Percentiles rank a stretch among this genome's conserved stretches.
Evolutionary conservation across 2,329 filamentous ascomycete species (phyloP).

Genomic region (Cytospora piceae): DNA sequence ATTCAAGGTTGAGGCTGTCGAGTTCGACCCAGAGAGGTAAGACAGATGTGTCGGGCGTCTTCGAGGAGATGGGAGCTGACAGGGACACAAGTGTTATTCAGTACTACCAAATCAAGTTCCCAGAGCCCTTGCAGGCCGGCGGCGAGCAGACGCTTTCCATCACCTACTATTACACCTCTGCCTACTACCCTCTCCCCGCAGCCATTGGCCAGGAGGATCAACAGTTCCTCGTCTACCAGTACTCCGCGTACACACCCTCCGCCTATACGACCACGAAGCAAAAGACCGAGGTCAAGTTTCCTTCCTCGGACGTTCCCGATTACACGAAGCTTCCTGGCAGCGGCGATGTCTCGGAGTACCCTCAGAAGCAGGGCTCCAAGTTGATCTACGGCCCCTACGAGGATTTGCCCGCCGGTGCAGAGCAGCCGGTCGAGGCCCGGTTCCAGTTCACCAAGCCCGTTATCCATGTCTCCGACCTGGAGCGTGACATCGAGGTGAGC

Average conservation of each 20-base stretch:
- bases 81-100: conserved; percentile 63
- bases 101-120: conserved; percentile 84
- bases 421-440: conserved; percentile 74
- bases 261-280: conserved; percentile 88
- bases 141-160: conserved; percentile 86
- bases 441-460: conserved; percentile 97
- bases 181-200: conserved; percentile 80
- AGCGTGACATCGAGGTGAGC: conserved; percentile 92
- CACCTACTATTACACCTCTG: conserved; percentile 77
- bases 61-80: background rate
- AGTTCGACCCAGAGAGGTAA: conserved; percentile 64
- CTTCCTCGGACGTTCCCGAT: conserved; percentile 77
- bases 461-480: conserved; percentile 75
- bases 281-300: conserved; percentile 95
- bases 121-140: conserved; percentile 73
- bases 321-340: conserved; percentile 75
- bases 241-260: conserved; percentile 83
- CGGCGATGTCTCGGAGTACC: conserved; percentile 63
- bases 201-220: conserved; percentile 81
- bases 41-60: conserved; percentile 7
- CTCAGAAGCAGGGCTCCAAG: conserved; percentile 81
- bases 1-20: conserved; percentile 72
- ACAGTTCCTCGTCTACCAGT: conserved; percentile 84
- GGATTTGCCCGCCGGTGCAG: conserved; percentile 76
- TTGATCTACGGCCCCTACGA: conserved; percentile 90